Conservation (phyloP, 768 basidiomycete genomes). For the Boletus insuetus region DNA sequence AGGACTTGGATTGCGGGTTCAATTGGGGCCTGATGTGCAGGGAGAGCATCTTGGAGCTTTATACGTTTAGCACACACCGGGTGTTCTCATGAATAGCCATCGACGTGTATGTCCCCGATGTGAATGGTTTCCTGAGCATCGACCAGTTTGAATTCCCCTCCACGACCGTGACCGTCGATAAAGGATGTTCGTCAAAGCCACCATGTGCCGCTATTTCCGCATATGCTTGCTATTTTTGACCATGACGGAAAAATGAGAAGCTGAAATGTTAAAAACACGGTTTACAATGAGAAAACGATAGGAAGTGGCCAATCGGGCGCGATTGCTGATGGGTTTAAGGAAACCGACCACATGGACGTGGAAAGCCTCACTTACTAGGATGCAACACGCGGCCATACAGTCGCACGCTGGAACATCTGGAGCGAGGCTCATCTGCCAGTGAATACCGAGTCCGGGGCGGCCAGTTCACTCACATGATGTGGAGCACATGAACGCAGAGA, state of each 20-base stretch:
- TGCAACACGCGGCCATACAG: not conserved
- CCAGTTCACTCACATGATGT: not conserved
- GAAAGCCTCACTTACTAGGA: not conserved
- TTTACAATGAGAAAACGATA: not conserved
- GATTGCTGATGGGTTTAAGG: not conserved
- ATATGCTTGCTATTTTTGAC: not conserved
- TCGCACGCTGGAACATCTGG: too few relatives aligned
- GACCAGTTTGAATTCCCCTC: not conserved
- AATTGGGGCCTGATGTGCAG: not conserved
- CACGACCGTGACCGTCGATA: not conserved
- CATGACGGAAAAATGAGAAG: not conserved
- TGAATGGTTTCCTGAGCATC: too few relatives aligned
- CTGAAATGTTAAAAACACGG: too few relatives aligned
- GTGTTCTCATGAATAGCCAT: conserved; percentile 1
- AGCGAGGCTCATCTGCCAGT: too few relatives aligned
- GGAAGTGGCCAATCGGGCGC: not conserved
- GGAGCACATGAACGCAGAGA: not conserved
- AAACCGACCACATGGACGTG: conserved; percentile 3
- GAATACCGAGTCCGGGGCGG: too few relatives aligned
- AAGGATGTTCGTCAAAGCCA: not conserved
- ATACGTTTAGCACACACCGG: conserved; percentile 3
- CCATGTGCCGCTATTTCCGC: not conserved
- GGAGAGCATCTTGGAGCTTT: conserved; percentile 2
- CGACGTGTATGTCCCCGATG: not conserved
- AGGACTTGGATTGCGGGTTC: not conserved